These are phyloP conservation scores for Mortierella sp. DNA, from an alignment of 371 early-diverging fungal genomes.

Conservation along the genomic window DNA sequence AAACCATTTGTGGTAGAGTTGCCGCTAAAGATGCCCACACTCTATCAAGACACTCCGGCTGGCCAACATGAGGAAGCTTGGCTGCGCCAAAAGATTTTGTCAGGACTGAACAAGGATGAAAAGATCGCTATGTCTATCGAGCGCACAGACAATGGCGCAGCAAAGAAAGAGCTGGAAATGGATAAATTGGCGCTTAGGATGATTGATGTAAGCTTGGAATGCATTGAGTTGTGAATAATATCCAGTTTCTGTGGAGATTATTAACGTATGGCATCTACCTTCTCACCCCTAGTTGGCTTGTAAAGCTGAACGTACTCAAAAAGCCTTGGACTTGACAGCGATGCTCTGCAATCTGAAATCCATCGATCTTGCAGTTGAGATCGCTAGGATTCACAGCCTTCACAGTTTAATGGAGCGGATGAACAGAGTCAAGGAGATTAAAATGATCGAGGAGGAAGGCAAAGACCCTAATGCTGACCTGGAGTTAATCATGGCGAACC, in stretches of 20 bases:
- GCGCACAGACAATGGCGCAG: slow-evolving; percentile 57
- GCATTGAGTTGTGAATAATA: background rate
- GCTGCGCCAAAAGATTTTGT: slow-evolving; percentile 61
- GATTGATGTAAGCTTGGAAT: slow-evolving; percentile 69
- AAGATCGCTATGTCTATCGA: slow-evolving; percentile 63
- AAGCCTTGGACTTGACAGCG: slow-evolving; percentile 81
- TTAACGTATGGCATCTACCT: background rate
- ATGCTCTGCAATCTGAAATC: slow-evolving; percentile 70
- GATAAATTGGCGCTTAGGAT: slow-evolving; percentile 83
- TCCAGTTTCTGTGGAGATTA: background rate
- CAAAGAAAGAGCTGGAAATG: slow-evolving; percentile 70
- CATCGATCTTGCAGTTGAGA: slow-evolving; percentile 84
- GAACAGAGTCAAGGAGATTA: slow-evolving; percentile 79
- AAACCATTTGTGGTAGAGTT: slow-evolving; percentile 81
- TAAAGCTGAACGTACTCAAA: slow-evolving; percentile 74
- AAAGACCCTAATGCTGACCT: slow-evolving; percentile 24
- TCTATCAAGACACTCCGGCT: slow-evolving; percentile 63
- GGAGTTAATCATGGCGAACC: slow-evolving; percentile 41
- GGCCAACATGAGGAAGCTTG: slow-evolving; percentile 76
- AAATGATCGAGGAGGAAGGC: slow-evolving; percentile 52
- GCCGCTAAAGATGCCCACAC: slow-evolving; percentile 78
- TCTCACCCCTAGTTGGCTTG: slow-evolving; percentile 69
- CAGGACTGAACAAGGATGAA: slow-evolving; percentile 65
- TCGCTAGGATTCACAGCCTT: slow-evolving; percentile 77
- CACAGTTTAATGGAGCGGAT: slow-evolving; percentile 84